Evolutionary conservation across 1,139 yeast genomes (phyloP).

Genomic region (Geotrichum candidum): DNA sequence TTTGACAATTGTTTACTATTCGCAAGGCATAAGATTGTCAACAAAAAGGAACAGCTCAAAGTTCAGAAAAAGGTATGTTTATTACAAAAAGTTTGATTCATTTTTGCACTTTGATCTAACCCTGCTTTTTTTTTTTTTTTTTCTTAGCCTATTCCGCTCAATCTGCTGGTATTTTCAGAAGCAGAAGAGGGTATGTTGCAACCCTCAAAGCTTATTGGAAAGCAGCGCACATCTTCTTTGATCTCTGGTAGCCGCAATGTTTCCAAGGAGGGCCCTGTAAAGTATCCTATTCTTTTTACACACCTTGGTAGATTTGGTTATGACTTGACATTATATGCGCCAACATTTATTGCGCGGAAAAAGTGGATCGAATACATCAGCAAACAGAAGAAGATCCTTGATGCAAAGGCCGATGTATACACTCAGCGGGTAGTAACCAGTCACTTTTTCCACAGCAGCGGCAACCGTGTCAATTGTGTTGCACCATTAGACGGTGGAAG

Average conservation of each 20-base stretch:
- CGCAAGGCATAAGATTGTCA: slow-evolving; percentile 78
- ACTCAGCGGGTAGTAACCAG: slow-evolving; percentile 64
- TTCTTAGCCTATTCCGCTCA: slow-evolving; percentile 73
- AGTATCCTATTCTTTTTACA: slow-evolving; percentile 48
- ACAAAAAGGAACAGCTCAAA: slow-evolving; percentile 85
- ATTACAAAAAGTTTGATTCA: neutral
- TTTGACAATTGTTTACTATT: slow-evolving; percentile 84
- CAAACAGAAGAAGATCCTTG: slow-evolving; percentile 67
- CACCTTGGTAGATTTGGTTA: slow-evolving; percentile 59
- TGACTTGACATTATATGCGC: slow-evolving; percentile 60
- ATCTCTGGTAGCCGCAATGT: slow-evolving; percentile 28
- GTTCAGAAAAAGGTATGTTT: slow-evolving; percentile 55
- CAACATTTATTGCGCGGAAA: slow-evolving; percentile 64
- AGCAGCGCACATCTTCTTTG: slow-evolving; percentile 40
- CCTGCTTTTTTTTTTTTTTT: neutral
- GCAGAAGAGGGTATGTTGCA: slow-evolving; percentile 51
- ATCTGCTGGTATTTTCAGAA: slow-evolving; percentile 67
- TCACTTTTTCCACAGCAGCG: slow-evolving; percentile 60
- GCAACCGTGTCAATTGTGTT: slow-evolving; percentile 75
- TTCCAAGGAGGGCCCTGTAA: slow-evolving; percentile 24
- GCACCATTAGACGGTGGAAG: slow-evolving; percentile 95
- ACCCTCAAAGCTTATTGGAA: slow-evolving; percentile 18
- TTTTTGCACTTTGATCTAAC: neutral
- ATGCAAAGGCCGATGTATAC: slow-evolving; percentile 71
- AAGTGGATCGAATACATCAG: slow-evolving; percentile 75